phyloP scores from a whole-genome alignment of 352 stramenopile species.

The Chrysophaeum taylorii region DNA sequence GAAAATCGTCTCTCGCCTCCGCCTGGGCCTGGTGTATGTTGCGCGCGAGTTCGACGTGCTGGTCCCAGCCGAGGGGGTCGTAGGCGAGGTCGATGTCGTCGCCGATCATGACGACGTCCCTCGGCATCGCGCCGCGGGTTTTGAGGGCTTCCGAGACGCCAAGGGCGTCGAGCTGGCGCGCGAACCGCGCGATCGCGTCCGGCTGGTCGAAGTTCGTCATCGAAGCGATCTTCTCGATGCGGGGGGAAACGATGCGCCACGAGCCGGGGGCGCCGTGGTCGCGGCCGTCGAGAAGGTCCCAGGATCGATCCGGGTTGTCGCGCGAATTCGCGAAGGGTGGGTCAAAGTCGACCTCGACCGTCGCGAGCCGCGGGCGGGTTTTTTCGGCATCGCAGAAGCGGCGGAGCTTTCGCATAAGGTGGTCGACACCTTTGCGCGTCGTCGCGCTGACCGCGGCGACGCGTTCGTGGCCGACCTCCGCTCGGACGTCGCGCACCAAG shows the following conservation, averaged over 20 bases:
- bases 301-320: neutral
- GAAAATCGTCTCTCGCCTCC: neutral
- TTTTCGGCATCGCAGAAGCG: slow-evolving; percentile 49
- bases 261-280: slow-evolving; percentile 60
- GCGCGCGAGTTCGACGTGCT: neutral
- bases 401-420: slow-evolving; percentile 55
- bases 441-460: slow-evolving; percentile 51
- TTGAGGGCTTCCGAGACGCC: slow-evolving; percentile 49
- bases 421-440: slow-evolving; percentile 45
- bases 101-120: slow-evolving; percentile 60
- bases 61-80: slow-evolving; percentile 12
- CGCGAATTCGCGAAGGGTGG: slow-evolving; percentile 10
- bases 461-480: slow-evolving; percentile 41
- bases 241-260: slow-evolving; percentile 54
- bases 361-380: no score
- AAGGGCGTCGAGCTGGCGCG: slow-evolving; percentile 49
- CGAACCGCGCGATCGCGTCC: slow-evolving; percentile 63
- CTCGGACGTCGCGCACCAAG: slow-evolving; percentile 35
- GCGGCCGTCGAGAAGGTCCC: neutral
- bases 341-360: neutral
- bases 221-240: slow-evolving; percentile 61
- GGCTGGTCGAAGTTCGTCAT: slow-evolving; percentile 78
- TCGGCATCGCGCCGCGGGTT: slow-evolving; percentile 43
- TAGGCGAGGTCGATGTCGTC: slow-evolving; percentile 58
- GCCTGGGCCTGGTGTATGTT: neutral